phyloP scores from a whole-genome alignment of 768 basidiomycete genomes.

The Porphyrellus cyaneotinctus region DNA sequence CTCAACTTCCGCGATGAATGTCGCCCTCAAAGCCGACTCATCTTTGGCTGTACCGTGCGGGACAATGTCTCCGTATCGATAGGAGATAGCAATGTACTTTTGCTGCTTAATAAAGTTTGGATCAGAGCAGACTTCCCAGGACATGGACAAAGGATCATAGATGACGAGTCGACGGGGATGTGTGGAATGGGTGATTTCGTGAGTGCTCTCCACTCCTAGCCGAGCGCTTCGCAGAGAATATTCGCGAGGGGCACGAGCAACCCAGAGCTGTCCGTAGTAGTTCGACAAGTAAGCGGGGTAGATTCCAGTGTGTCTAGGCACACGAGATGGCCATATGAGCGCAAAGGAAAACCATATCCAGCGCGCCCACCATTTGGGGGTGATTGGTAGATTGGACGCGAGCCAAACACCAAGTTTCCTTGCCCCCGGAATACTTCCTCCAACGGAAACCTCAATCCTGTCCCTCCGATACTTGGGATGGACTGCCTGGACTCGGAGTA shows the following conservation, averaged over 20 bases:
- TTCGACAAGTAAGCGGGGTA: slow-evolving; percentile 19
- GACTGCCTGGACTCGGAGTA: slow-evolving; percentile 23
- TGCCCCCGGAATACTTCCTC: not conserved
- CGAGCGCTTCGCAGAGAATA: slow-evolving; percentile 12
- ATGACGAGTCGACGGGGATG: slow-evolving; percentile 19
- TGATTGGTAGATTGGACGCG: not conserved
- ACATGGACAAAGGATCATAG: not conserved
- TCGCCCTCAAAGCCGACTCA: not conserved
- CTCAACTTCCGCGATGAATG: slow-evolving; percentile 8
- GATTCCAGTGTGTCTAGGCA: not conserved
- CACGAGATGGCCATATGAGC: slow-evolving; percentile 15
- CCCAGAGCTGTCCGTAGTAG: slow-evolving; percentile 25
- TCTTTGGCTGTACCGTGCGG: not conserved
- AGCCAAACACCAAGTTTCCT: slow-evolving; percentile 21
- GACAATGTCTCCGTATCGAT: slow-evolving; percentile 10
- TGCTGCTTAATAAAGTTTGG: slow-evolving; percentile 3
- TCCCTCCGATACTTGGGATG: not conserved
- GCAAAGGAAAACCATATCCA: slow-evolving; percentile 19
- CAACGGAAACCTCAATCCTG: not conserved
- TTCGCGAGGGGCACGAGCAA: slow-evolving; percentile 19
- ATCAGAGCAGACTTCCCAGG: slow-evolving; percentile 4
- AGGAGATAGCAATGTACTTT: slow-evolving; percentile 21
- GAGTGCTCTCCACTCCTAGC: slow-evolving; percentile 1
- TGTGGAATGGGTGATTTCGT: slow-evolving; percentile 8
- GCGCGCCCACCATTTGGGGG: too few relatives aligned